These are phyloP conservation scores for Alternaria triticina DNA, from an alignment of 2,329 filamentous ascomycete genomes.

Conservation along the genomic window DNA sequence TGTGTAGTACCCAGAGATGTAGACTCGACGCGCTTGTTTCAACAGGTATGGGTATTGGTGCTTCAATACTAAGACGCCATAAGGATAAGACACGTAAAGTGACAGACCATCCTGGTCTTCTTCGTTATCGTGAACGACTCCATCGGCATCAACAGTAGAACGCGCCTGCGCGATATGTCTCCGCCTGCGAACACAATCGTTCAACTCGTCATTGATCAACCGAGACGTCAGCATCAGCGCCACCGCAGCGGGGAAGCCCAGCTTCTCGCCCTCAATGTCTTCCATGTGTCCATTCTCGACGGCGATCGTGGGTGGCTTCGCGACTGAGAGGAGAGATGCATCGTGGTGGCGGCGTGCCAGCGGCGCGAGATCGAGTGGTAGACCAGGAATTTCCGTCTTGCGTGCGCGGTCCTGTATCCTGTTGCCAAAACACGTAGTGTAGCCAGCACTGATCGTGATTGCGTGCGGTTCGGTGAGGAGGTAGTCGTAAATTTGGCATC, in stretches of 20 bases:
- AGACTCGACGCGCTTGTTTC: constrained; percentile 49
- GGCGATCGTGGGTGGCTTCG: constrained; percentile 31
- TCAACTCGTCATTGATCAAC: constrained; percentile 46
- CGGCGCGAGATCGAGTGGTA: constrained; percentile 46
- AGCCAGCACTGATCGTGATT: constrained; percentile 50
- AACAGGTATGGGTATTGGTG: constrained; percentile 49
- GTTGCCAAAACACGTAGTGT: constrained; percentile 37
- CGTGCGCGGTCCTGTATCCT: constrained; percentile 34
- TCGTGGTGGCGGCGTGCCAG: constrained; percentile 44
- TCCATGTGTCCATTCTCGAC: constrained; percentile 16
- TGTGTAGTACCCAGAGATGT: constrained; percentile 50
- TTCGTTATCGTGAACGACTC: background rate
- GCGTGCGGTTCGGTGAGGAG: constrained; percentile 44
- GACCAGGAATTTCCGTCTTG: constrained; percentile 39
- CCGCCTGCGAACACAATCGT: constrained; percentile 35
- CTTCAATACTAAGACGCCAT: constrained; percentile 50
- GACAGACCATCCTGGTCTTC: constrained; percentile 42
- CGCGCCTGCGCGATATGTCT: constrained; percentile 21
- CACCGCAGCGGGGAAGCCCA: constrained; percentile 30
- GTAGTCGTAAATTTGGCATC: constrained; percentile 52
- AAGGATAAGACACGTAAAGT: constrained; percentile 50
- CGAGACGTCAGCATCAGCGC: constrained; percentile 40
- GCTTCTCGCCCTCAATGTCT: constrained; percentile 10
- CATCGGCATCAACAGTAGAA: constrained; percentile 1
- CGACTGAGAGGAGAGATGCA: constrained; percentile 39